phyloP scores from a whole-genome alignment of 148 eudicot species.

The Chenopodium quinoa region DNA sequence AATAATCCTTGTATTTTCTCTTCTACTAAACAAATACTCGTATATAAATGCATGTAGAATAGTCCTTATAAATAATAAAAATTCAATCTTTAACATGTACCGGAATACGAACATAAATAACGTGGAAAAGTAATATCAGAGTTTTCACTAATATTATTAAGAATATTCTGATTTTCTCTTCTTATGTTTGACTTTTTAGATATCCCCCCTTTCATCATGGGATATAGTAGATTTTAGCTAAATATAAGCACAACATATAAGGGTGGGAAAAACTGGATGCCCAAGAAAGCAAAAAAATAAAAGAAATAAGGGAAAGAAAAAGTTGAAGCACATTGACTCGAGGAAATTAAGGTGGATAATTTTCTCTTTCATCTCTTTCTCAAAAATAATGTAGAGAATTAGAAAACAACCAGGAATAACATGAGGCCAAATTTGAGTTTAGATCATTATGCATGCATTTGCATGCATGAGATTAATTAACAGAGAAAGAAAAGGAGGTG shows the following conservation, averaged over 20 bases:
- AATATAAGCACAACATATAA: slow-evolving; percentile 18
- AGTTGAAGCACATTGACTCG: background rate
- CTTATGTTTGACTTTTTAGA: background rate
- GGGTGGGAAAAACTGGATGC: slow-evolving; percentile 28
- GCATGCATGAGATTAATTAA: background rate
- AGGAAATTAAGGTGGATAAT: slow-evolving; percentile 13
- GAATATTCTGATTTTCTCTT: background rate
- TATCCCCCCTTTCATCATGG: background rate
- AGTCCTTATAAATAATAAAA: background rate
- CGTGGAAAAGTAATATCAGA: background rate
- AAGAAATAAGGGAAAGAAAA: background rate
- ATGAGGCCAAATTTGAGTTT: background rate
- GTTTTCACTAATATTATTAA: background rate
- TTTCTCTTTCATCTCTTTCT: slow-evolving; percentile 1
- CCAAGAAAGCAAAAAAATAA: background rate
- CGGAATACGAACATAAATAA: background rate
- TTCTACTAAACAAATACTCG: background rate
- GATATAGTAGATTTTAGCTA: slow-evolving; percentile 20
- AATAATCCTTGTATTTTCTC: no score
- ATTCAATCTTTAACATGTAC: background rate
- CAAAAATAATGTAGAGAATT: background rate
- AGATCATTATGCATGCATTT: background rate
- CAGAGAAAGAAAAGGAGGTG: background rate
- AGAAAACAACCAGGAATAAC: background rate
- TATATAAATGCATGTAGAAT: background rate